phyloP scores from a whole-genome alignment of 495 filamentous ascomycete species.

The Penicillium psychrofluorescens region DNA sequence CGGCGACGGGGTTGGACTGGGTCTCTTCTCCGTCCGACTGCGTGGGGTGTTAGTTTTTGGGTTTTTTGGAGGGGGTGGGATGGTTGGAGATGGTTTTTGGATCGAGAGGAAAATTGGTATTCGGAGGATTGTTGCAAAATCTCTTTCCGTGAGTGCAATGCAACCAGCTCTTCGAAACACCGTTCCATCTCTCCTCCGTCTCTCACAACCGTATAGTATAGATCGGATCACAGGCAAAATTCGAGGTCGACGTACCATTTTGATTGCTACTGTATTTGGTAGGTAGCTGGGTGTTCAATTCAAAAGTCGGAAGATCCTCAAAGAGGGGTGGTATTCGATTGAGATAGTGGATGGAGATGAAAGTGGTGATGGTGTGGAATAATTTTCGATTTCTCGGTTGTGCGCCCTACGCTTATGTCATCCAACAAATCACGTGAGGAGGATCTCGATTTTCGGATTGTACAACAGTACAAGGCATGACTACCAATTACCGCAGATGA shows the following conservation, averaged over 20 bases:
- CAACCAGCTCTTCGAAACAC: too few relatives aligned
- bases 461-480: too few relatives aligned
- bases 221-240: too few relatives aligned
- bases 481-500: too few relatives aligned
- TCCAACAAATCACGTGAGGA: constrained; percentile 4
- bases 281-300: constrained; percentile 20
- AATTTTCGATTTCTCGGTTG: constrained; percentile 22
- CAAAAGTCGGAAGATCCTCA: constrained; percentile 56
- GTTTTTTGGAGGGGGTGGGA: constrained; percentile 7
- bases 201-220: too few relatives aligned
- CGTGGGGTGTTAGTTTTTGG: too few relatives aligned
- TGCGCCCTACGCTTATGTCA: constrained; percentile 38
- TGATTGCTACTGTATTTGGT: constrained; percentile 21
- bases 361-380: constrained; percentile 15
- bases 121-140: too few relatives aligned
- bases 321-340: constrained; percentile 40
- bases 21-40: constrained; percentile 87
- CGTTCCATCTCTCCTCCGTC: too few relatives aligned
- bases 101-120: too few relatives aligned
- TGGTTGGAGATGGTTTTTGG: neutral
- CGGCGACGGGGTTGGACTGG: constrained; percentile 60
- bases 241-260: constrained; percentile 30
- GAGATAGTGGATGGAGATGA: constrained; percentile 10
- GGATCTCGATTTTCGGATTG: too few relatives aligned
- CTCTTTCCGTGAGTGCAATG: too few relatives aligned